Evolutionary conservation across 768 basidiomycete species (phyloP).

Genomic region (Tylopilus felleus): DNA sequence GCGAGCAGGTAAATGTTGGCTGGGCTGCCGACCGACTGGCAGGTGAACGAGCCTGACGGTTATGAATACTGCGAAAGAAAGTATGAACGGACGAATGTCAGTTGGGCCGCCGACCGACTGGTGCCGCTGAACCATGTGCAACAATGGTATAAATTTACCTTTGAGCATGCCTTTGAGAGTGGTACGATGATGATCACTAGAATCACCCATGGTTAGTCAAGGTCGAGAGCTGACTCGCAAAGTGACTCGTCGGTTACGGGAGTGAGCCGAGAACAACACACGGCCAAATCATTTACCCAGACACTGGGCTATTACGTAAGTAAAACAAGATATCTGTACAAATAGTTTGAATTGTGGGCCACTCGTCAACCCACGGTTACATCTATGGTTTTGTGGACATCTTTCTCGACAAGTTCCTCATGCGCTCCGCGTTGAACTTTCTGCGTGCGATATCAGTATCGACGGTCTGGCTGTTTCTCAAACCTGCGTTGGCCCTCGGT

Average conservation of each 20-base stretch:
- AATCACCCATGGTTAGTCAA: too few species aligned
- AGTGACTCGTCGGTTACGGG: too few species aligned
- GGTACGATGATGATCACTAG: background rate
- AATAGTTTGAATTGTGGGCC: background rate
- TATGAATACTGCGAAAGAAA: background rate
- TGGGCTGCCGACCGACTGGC: too few species aligned
- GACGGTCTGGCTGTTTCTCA: slow-evolving; percentile 54
- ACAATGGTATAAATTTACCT: background rate
- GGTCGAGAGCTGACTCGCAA: too few species aligned
- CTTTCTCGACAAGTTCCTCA: slow-evolving; percentile 59
- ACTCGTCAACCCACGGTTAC: background rate
- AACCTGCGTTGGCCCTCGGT: slow-evolving; percentile 55
- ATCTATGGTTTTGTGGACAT: slow-evolving; percentile 30
- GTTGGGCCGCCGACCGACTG: background rate
- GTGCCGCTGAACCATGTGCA: background rate
- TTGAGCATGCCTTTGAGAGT: background rate
- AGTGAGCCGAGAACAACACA: too few species aligned
- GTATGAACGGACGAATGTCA: background rate
- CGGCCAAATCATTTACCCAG: too few species aligned
- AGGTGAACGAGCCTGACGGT: too few species aligned
- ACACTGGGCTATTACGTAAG: too few species aligned
- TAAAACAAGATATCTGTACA: slow-evolving; percentile 5
- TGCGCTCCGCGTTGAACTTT: slow-evolving; percentile 69
- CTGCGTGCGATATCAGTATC: slow-evolving; percentile 73
- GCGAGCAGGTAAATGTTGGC: too few species aligned